Base-by-base conservation (phyloP, 2,329 filamentous ascomycete species). In the Colletotrichum lini region DNA sequence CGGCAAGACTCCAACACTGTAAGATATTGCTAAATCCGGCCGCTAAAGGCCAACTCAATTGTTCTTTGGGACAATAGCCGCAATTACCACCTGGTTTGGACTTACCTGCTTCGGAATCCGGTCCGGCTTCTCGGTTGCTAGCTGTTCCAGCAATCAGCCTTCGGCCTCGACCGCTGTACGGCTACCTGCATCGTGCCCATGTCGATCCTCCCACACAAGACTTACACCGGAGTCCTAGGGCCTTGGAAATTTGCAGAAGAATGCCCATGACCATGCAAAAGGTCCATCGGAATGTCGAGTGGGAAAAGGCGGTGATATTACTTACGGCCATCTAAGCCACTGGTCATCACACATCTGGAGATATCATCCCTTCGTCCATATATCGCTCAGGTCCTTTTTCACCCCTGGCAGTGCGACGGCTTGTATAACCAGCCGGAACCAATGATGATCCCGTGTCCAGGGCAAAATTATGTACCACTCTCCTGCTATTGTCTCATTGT, bases 121-220 rank as follows among this genome's bases (percentile, higher is more conserved):
- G 8, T 44, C 45, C 50, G 45, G n/a, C 16, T 18, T 8, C 35
- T 58, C 21, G 38, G 53, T 23, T 56, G 52, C 52, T 26, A 58
- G 64, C 65, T 58, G 26, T 67, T 45, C 58, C 45, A 53, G 53
- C 64, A 67, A 62, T 63, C 68, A 57, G 23, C 50, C 64, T 62
- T 44, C 68, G 44, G 47, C 52, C 44, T 62, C 68, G 57, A 62
- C 65, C 68, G 56, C 56, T 45, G 38, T 42, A 35, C 68, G 64
- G 68, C 38, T 68, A 62, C 64, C 56, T 67, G 65, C 64, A 62
- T 50, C 44, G 45, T n/a, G 44, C 38, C 63, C 64, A 58, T 68
- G 68, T 13, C 45, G 52, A 71, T 68, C 58, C 58, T 66, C 35
- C 68, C 65, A 71, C 42, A 47, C 38, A 68, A 38, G 35, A 40